Evolutionary conservation across 139 green algal species (phyloP), one percentile per base, ranked within the genome.

Genomic region (Picochlorum sp.): DNA sequence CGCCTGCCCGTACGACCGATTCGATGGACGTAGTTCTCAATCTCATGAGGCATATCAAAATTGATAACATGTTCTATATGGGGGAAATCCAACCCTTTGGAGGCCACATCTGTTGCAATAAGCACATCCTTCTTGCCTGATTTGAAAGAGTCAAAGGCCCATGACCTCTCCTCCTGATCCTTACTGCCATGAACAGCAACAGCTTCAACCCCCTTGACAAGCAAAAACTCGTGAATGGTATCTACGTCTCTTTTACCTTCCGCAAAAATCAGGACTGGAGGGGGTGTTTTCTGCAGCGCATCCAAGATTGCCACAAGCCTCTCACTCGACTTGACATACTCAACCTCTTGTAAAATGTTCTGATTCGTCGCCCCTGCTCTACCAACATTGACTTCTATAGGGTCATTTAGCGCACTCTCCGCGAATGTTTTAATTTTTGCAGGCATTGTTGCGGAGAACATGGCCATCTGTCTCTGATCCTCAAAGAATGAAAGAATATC

Each of bases 381-480:
- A 3, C 87, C 86, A 6, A 96, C 88, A 74, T 96, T 96, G 52
- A 96, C 88, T 51, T 90, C 84, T 16, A 99, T 80, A 0, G 94
- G 87, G 64, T 97, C 82, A 52, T 96, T 86, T 51, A 99, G 82
- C 16, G 93, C 92, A 24, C 65, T 89, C 80, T 96, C 89, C 2
- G 94, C 94, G 82, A 99, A 99, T 3, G 88, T 80, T 75, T 91
- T 89, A 75, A 99, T 98, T 79, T 97, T 98, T 52, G 83, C 77
- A 56, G 94, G 94, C 94, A 99, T 99, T 59, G 94, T 99, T 51
- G 94, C 94, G 21, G 64, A 85, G 79, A 99, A 99, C 84, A 99
- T 95, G 26, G 96, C 80, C 65, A 93, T 99, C 80, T 99, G 94
- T 24, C 93, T 79, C 82, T 96, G 93, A 20, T 71, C 69, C 64